A percentile compares a stretch with the other conserved stretches of the same genome.
Evolutionary conservation across 78 protist species (phyloP).

Genomic region (Neovahlkampfia damariscottae): DNA sequence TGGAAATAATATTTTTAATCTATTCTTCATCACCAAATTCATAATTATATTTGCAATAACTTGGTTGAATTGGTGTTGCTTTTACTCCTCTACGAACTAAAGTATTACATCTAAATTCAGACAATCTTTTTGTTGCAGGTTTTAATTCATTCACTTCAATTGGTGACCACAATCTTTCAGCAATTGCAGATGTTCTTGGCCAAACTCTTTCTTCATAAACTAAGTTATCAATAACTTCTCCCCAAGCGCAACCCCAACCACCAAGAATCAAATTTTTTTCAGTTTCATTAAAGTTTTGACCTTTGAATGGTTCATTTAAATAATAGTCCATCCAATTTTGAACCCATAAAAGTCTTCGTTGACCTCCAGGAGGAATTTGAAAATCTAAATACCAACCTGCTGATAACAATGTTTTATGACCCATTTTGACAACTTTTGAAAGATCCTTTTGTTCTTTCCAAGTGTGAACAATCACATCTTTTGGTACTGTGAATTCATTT

Average conservation of each 20-base stretch:
- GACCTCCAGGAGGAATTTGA: not conserved
- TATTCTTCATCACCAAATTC: too few relatives aligned
- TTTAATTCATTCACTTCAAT: not conserved
- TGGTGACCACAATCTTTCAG: slow-evolving; percentile 58
- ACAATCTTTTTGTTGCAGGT: not conserved
- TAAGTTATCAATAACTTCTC: slow-evolving; percentile 43
- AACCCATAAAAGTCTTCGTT: slow-evolving; percentile 18
- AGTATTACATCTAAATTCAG: not conserved
- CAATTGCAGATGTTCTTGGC: slow-evolving; percentile 54
- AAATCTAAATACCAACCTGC: not conserved
- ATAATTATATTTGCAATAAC: not conserved
- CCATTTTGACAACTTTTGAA: slow-evolving; percentile 8
- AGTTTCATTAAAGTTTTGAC: not conserved
- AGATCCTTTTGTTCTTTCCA: slow-evolving; percentile 2
- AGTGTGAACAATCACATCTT: not conserved
- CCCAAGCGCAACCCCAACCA: slow-evolving; percentile 52
- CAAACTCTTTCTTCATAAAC: slow-evolving; percentile 31
- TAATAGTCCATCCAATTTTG: slow-evolving; percentile 37
- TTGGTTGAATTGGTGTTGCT: not conserved
- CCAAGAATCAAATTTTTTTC: slow-evolving; percentile 24
- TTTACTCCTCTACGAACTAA: not conserved
- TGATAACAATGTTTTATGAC: slow-evolving; percentile 11
- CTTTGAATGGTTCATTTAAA: slow-evolving; percentile 35
- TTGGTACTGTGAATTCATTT: not conserved
- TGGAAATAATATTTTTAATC: too few relatives aligned